phyloP scores from a whole-genome alignment of 148 eudicot genomes.

The Chenopodium album region DNA sequence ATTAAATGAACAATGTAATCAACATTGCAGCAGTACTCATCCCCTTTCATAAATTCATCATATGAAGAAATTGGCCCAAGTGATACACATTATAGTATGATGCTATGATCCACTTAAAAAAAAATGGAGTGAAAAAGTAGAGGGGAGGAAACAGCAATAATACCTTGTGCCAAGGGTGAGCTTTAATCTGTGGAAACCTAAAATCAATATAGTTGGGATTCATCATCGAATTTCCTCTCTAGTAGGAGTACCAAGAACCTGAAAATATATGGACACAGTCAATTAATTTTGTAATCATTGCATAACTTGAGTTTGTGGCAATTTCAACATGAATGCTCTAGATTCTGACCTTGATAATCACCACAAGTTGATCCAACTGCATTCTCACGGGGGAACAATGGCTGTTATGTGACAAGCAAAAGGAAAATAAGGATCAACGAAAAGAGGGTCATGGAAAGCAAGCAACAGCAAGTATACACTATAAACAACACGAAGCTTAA shows the following conservation, averaged over 20 bases:
- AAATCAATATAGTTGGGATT: constrained; percentile 93
- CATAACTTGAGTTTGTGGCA: not conserved
- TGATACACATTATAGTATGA: not conserved
- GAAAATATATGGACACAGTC: constrained; percentile 13
- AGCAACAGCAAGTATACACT: too few species aligned
- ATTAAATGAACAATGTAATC: not conserved
- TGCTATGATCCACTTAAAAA: not conserved
- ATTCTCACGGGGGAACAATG: constrained; percentile 84
- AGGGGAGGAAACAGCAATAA: not conserved
- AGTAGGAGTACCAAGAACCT: constrained; percentile 99
- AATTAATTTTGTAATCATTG: not conserved
- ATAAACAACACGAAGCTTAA: too few species aligned
- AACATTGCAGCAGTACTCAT: not conserved
- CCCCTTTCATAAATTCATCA: not conserved
- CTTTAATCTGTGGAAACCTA: constrained; percentile 93
- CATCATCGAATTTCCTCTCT: constrained; percentile 99
- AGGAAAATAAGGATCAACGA: not conserved
- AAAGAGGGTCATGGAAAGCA: not conserved
- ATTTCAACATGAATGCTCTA: not conserved
- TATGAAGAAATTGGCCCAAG: not conserved
- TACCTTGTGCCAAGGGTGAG: constrained; percentile 99
- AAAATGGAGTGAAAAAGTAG: not conserved
- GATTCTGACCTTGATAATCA: constrained; percentile 74
- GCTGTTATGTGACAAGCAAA: constrained; percentile 34
- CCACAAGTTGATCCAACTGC: constrained; percentile 91